Conservation (phyloP, 352 stramenopile species). For the Pythium dissimile region DNA sequence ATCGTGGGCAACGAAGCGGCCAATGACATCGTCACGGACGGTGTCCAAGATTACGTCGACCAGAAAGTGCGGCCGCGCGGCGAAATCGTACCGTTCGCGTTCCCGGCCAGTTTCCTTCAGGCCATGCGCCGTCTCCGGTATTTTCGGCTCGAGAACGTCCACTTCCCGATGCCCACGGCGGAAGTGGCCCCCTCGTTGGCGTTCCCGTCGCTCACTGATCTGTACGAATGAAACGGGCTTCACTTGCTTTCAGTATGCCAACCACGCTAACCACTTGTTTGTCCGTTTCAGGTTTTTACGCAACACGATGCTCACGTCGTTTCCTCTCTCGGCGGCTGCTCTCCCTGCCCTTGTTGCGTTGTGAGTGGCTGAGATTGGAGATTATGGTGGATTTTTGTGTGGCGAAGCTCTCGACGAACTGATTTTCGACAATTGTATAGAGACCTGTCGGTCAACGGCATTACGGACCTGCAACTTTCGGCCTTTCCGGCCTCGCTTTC, state of each 20-base stretch:
- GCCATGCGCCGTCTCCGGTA: neutral
- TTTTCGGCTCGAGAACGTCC: conserved; percentile 3
- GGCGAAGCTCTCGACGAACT: too few relatives aligned
- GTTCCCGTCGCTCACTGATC: neutral
- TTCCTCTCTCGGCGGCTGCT: conserved; percentile 5
- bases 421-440: neutral
- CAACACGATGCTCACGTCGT: conserved; percentile 15
- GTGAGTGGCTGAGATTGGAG: neutral
- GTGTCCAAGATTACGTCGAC: neutral
- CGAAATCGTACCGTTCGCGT: conserved; percentile 7
- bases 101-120: neutral
- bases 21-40: conserved; percentile 5
- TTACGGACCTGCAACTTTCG: neutral
- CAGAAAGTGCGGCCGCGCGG: neutral
- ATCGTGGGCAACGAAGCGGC: conserved; percentile 15
- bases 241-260: too few relatives aligned
- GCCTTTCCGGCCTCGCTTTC: neutral
- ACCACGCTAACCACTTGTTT: neutral
- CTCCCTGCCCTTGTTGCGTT: neutral
- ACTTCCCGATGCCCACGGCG: neutral
- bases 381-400: neutral
- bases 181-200: neutral
- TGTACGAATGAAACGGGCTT: neutral
- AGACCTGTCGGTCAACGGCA: conserved; percentile 7
- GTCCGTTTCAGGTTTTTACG: conserved; percentile 8